Base-by-base conservation (phyloP, 768 basidiomycete genomes). In the Ramaria sp. region DNA sequence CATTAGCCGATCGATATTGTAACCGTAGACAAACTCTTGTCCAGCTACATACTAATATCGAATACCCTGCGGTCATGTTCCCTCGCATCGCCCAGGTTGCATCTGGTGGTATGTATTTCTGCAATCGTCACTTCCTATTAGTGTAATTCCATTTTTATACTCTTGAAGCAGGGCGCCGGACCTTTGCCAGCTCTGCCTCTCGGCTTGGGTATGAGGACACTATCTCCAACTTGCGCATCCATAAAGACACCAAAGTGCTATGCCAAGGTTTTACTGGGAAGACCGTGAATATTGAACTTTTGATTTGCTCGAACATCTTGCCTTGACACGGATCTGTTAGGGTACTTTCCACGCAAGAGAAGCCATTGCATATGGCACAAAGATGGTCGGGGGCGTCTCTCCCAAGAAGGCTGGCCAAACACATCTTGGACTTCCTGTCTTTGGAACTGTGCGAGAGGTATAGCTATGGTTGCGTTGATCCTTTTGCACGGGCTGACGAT, bases 371-470 rank as follows among this genome's bases (percentile, higher is more conserved):
- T 99, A 90, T 67, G 95, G 96, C 19, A 98, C 95, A 58, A 88
- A 85, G 60, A 95, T 98, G 89, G 91, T 99, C 57, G 96, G 96
- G 57, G 96, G 96, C 60, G 93, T 96, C 54, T 94, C 91, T 2
- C 91, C 90, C 38, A 91, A 89, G 76, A 98, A 98, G 72, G 96
- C 94, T 54, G 96, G 96, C 13, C 84, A 88, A 70, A 90, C 82
- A 3, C 96, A 99, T 74, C 80, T 99, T 57, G 95, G 94, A 31
- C 79, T 97, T 20, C 96, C 96, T 41, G 84, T 99, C 33, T 99
- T 91, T 65, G 95, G 90, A 43, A 81, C 79, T 47, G 96, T 99
- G 57, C 79, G 79, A 67, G 95, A 98, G 78, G 93, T 91, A 63
- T 63, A 19, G 10, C 10, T 7, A 5, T 48, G 1, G n/a, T 51